A percentile compares a stretch with the other conserved stretches of the same genome.
These are phyloP conservation scores for Colletotrichum australisinense DNA, from an alignment of 2,329 filamentous ascomycete genomes.

Conservation along the genomic window DNA sequence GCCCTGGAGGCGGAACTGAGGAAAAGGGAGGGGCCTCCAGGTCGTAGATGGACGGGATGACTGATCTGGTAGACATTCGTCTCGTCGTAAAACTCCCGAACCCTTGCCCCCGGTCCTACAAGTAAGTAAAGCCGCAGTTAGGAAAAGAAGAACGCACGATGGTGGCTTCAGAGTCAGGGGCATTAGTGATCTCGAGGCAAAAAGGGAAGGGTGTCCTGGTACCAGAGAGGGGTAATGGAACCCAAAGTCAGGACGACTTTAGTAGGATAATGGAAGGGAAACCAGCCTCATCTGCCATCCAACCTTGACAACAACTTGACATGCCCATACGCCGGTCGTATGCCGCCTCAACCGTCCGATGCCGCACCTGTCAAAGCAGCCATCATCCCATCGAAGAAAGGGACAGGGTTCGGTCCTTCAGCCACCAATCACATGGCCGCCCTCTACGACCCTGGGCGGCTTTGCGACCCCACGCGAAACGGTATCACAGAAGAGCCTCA, in stretches of 20 bases:
- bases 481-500: slow-evolving; percentile 17
- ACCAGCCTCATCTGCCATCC: slow-evolving; percentile 24
- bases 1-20: neutral
- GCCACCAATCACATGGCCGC: slow-evolving; percentile 12
- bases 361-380: slow-evolving; percentile 12
- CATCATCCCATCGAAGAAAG: slow-evolving; percentile 23
- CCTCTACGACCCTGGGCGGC: neutral
- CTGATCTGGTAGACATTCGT: neutral
- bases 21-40: neutral
- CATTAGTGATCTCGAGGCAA: neutral
- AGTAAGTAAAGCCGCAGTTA: neutral
- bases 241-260: neutral
- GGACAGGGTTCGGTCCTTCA: slow-evolving; percentile 11
- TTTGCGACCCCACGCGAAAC: slow-evolving; percentile 22
- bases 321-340: neutral
- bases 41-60: neutral
- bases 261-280: neutral
- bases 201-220: neutral
- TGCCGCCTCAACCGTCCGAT: slow-evolving; percentile 11
- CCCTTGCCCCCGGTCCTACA: neutral
- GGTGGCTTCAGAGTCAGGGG: neutral
- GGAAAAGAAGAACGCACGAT: neutral
- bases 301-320: slow-evolving; percentile 15
- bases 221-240: neutral
- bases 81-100: neutral